These are phyloP conservation scores for Eimeria mitis DNA, from an alignment of 169 alveolate species.

Conservation along the genomic window DNA sequence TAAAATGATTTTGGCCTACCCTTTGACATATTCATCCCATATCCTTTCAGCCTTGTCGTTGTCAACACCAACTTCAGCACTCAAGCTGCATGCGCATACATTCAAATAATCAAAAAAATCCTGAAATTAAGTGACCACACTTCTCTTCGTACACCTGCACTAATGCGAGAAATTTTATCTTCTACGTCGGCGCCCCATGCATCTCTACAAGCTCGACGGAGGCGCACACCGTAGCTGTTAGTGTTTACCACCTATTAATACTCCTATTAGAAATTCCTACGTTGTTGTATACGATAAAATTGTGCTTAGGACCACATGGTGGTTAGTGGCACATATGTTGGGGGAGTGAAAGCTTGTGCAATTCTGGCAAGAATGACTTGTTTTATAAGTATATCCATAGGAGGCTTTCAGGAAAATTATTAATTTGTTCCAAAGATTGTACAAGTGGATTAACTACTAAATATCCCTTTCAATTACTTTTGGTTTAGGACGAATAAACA, in stretches of 20 bases:
- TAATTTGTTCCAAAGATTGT: not conserved
- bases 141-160: not conserved
- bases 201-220: not conserved
- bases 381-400: not conserved
- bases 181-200: not conserved
- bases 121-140: not conserved
- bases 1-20: not conserved
- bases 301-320: too few relatives aligned
- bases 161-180: not conserved
- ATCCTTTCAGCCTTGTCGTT: constrained; percentile 73
- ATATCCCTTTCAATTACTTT: not conserved
- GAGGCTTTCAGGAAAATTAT: not conserved
- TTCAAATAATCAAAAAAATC: not conserved
- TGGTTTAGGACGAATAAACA: not conserved
- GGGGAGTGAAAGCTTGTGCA: too few relatives aligned
- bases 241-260: too few relatives aligned
- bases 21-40: constrained; percentile 70
- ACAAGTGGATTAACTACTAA: not conserved
- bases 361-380: too few relatives aligned
- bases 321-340: too few relatives aligned
- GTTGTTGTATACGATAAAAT: not conserved
- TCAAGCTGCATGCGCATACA: constrained; percentile 26
- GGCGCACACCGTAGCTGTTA: not conserved
- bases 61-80: constrained; percentile 68
- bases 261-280: too few relatives aligned